A percentile compares a stretch with the other conserved stretches of the same genome.
Evolutionary conservation across 1,284 basidiomycete species (phyloP).

Genomic region (Trichosporon inkin): DNA sequence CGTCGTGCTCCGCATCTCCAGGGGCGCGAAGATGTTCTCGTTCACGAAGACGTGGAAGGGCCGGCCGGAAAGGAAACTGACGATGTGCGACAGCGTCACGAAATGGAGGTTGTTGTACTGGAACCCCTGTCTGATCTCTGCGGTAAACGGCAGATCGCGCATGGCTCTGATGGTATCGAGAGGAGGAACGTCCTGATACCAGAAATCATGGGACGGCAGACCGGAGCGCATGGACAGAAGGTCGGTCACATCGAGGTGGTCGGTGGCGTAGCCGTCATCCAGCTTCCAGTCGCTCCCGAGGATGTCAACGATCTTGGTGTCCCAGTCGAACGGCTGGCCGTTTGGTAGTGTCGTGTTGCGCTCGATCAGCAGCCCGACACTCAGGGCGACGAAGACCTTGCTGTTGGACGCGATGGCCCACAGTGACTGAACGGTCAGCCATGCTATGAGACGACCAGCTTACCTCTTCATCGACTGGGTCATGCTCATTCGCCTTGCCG

Average conservation of each 20-base stretch:
- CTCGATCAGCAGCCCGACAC: slow-evolving; percentile 51
- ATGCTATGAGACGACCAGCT: background rate
- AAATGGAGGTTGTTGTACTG: slow-evolving; percentile 44
- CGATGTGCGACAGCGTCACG: slow-evolving; percentile 27
- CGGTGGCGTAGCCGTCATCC: slow-evolving; percentile 45
- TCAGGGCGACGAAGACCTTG: slow-evolving; percentile 52
- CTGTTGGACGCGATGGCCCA: slow-evolving; percentile 54
- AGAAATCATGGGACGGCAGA: slow-evolving; percentile 33
- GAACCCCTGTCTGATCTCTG: slow-evolving; percentile 31
- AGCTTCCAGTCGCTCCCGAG: slow-evolving; percentile 50
- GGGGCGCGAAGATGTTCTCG: slow-evolving; percentile 33
- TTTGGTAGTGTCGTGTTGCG: slow-evolving; percentile 49
- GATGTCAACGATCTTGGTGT: slow-evolving; percentile 51
- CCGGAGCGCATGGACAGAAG: slow-evolving; percentile 32
- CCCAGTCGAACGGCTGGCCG: slow-evolving; percentile 35
- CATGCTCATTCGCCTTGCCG: background rate
- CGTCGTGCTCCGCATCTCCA: slow-evolving; percentile 32
- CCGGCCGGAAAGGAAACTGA: slow-evolving; percentile 27
- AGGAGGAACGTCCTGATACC: background rate
- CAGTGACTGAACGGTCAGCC: slow-evolving; percentile 40
- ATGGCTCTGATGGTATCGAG: slow-evolving; percentile 13
- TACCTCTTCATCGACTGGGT: background rate
- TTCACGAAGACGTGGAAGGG: slow-evolving; percentile 29
- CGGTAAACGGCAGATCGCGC: slow-evolving; percentile 30
- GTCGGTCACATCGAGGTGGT: slow-evolving; percentile 10